Conservation (phyloP, 768 basidiomycete genomes). For the Trametes maxima region DNA sequence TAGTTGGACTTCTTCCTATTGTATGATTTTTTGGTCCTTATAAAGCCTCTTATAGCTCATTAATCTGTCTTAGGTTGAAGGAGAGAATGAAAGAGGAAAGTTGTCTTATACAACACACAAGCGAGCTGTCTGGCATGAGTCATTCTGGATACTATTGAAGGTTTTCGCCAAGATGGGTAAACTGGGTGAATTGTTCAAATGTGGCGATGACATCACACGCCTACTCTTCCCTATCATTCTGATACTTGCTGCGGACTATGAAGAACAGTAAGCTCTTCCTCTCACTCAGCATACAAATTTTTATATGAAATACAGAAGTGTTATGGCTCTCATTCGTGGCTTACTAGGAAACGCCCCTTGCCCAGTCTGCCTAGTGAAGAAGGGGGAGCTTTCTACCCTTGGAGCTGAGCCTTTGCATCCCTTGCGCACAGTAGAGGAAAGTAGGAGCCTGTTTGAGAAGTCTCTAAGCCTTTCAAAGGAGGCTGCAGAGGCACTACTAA, state of each 20-base stretch:
- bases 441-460: no score
- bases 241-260: conserved; percentile 19
- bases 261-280: conserved; percentile 22
- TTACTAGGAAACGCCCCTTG: conserved; percentile 12
- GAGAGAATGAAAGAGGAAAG: no score
- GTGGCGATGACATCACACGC: conserved; percentile 2
- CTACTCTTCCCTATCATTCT: conserved; percentile 1
- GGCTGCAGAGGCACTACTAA: not conserved
- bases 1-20: conserved; percentile 24
- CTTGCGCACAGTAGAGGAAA: not conserved
- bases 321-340: conserved; percentile 22
- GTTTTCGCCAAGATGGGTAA: not conserved
- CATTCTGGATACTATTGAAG: no score
- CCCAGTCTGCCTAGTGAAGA: conserved; percentile 18
- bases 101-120: conserved; percentile 28
- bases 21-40: no score
- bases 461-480: no score
- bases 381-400: not conserved
- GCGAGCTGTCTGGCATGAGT: conserved; percentile 41
- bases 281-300: not conserved
- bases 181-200: not conserved
- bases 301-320: not conserved
- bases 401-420: not conserved
- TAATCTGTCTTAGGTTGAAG: no score
- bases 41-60: no score